Base-by-base conservation (phyloP, 1,139 yeast species). In the Scheffersomyces illinoinensis region DNA sequence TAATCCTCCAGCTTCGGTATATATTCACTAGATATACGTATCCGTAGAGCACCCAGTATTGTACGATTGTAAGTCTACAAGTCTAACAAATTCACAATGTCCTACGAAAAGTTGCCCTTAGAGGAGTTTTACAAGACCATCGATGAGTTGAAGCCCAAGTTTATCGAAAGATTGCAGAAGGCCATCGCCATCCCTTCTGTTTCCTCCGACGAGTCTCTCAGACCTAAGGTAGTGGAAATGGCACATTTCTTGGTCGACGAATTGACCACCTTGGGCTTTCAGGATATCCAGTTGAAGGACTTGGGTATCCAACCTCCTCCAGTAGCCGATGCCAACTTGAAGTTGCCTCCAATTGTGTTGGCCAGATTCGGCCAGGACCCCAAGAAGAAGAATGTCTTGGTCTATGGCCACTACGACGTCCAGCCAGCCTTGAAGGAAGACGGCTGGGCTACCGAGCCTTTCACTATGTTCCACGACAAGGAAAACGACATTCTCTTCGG, bases 361-460 rank as follows among this genome's bases (percentile, higher is more conserved):
- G 96, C 95, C 51, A 86, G 96, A 69, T 89, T 85, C 68, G 99
- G 99, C 55, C 73, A 74, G 52, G 97, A 93, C 72, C 88, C 97
- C 50, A 64, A 74, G 49, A 90, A 91, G 81, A 93, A 93, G 77
- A 95, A 93, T 33, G 90, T 96, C 52, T 84, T 96, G 66, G 89
- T 96, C 55, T 95, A 95, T 73, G 99, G 98, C 49, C 99, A 95
- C 75, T 93, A 93, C 76, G 99, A 95, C 70, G 99, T 95, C 61
- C 99, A 95, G 79, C 99, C 99, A 8, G 99, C 99, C 19, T 78
- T 84, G 55, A 69, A 81, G 62, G 97, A 91, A 68, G 99, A 95
- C 72, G 99, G 99, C 47, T 95, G 99, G 99, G 80, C 83, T 69
- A 85, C 96, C 54, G 97, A 93, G 64, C 99, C 99, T 12, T 95